phyloP scores from a whole-genome alignment of 345 rosid species.

The Triadica sebifera region DNA sequence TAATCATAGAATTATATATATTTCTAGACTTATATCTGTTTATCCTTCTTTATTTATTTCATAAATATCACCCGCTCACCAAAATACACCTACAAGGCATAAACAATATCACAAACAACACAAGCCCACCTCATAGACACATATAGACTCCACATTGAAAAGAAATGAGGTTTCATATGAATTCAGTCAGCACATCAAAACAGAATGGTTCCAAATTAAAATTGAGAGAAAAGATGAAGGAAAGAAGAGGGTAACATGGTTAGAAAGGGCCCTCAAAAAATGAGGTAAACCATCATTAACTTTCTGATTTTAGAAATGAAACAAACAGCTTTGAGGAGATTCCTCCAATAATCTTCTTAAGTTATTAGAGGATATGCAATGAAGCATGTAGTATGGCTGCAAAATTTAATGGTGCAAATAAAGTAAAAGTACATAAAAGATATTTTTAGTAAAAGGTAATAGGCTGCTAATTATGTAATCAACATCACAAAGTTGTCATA shows the following conservation, averaged over 20 bases:
- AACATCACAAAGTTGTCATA: not conserved
- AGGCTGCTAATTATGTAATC: not conserved
- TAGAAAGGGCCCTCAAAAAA: not conserved
- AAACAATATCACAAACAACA: not conserved
- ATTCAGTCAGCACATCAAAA: not conserved
- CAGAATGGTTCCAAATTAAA: too few species aligned
- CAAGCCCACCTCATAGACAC: not conserved
- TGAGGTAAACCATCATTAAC: not conserved
- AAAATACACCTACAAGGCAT: not conserved
- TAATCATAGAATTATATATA: too few species aligned
- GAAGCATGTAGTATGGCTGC: slow-evolving; percentile 1
- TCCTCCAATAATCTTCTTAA: not conserved
- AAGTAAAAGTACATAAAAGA: not conserved
- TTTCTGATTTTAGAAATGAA: not conserved
- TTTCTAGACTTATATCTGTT: too few species aligned
- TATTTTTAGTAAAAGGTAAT: not conserved
- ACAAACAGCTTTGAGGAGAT: slow-evolving; percentile 12
- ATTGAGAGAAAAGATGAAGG: not conserved
- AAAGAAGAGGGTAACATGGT: not conserved
- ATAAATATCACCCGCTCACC: too few species aligned
- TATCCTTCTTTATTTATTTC: too few species aligned
- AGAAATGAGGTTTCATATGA: not conserved
- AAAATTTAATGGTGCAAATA: not conserved
- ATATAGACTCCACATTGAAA: not conserved
- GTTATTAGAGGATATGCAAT: slow-evolving; percentile 1